Conservation (phyloP, 306 rosid species). For the Acacia melanoxylon region DNA sequence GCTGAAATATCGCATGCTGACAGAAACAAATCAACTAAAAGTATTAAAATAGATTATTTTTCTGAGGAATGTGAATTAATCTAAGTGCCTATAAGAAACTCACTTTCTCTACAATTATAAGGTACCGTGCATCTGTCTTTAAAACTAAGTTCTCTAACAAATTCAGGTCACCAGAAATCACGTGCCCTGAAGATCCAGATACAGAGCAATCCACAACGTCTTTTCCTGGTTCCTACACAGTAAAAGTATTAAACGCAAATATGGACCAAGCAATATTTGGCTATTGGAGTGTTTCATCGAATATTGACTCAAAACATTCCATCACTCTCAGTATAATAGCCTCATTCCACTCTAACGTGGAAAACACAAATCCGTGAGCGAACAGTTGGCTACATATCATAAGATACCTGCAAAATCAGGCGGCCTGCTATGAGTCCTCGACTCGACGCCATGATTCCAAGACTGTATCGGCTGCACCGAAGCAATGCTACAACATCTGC, state of each 20-base stretch:
- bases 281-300: slow-evolving; percentile 15
- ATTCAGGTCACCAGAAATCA: slow-evolving; percentile 77
- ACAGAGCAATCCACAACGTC: slow-evolving; percentile 71
- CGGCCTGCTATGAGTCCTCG: slow-evolving; percentile 88
- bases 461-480: slow-evolving; percentile 86
- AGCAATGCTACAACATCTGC: slow-evolving; percentile 89
- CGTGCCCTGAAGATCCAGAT: slow-evolving; percentile 77
- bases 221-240: slow-evolving; percentile 72
- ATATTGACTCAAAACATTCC: slow-evolving; percentile 3
- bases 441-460: slow-evolving; percentile 96
- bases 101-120: slow-evolving; percentile 88
- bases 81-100: slow-evolving; percentile 17
- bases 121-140: slow-evolving; percentile 78
- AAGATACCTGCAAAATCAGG: slow-evolving; percentile 58
- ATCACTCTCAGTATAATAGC: neutral
- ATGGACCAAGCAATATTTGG: neutral
- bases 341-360: neutral
- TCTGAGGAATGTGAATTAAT: slow-evolving; percentile 22
- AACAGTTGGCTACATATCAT: neutral
- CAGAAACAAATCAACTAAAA: slow-evolving; percentile 29
- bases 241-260: neutral
- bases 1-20: slow-evolving; percentile 88
- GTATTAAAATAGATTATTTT: neutral
- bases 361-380: slow-evolving; percentile 5
- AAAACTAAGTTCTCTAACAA: slow-evolving; percentile 51